Evolutionary conservation across 345 rosid genomes (phyloP).

Genomic region (Acer saccharum): DNA sequence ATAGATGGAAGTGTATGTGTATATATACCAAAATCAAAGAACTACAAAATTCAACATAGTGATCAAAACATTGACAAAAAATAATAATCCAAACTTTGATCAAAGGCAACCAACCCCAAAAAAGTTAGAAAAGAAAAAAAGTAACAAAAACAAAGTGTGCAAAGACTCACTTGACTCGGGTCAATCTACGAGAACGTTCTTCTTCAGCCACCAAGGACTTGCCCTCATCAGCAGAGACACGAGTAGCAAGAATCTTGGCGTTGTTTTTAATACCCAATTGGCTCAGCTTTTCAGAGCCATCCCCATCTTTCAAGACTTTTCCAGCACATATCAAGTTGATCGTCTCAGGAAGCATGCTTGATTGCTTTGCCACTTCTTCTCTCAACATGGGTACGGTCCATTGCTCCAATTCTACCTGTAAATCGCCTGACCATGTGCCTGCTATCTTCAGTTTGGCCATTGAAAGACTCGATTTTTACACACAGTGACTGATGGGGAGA

Average conservation of each 20-base stretch:
- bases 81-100: not conserved
- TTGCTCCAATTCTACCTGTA: constrained; percentile 73
- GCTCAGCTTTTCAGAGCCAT: constrained; percentile 48
- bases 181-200: constrained; percentile 67
- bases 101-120: not conserved
- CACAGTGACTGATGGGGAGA: not conserved
- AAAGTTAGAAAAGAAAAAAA: not conserved
- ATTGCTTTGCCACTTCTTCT: constrained; percentile 75
- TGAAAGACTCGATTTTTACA: not conserved
- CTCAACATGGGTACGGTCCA: constrained; percentile 82
- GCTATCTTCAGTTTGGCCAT: constrained; percentile 85
- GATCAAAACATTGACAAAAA: not conserved
- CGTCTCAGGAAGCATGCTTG: constrained; percentile 47
- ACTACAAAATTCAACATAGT: not conserved
- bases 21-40: not conserved
- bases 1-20: not conserved
- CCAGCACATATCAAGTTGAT: constrained; percentile 84
- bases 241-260: constrained; percentile 74
- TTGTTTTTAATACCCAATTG: constrained; percentile 70
- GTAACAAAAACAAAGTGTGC: not conserved
- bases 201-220: constrained; percentile 71
- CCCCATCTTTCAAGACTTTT: constrained; percentile 65
- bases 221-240: constrained; percentile 66
- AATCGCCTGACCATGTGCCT: constrained; percentile 81
- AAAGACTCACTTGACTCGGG: constrained; percentile 68